Base-by-base conservation (phyloP, 2,329 filamentous ascomycete genomes). In the Xylaria sp. region DNA sequence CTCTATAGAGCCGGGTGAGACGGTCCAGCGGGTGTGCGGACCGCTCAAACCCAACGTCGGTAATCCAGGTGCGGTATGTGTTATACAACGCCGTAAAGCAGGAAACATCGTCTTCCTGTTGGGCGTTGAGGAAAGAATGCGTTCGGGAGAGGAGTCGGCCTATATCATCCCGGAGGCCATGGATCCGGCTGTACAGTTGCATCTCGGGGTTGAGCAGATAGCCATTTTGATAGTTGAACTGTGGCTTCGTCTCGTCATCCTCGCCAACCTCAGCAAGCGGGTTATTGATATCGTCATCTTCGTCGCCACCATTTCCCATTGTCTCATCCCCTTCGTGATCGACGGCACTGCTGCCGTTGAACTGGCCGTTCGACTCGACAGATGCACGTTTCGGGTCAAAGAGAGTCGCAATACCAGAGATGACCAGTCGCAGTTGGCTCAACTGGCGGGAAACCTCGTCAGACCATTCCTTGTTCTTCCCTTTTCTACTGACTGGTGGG, bases 391-490 rank as follows among this genome's bases (percentile, higher is more conserved):
- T 83, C 1, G 91, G 87, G 66, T 97, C 91, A 68, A 99, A 97
- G 9, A 99, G 79, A 1, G 90, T 87, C 7, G 93, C 92, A 53
- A 96, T 87, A 48, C 94, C 94, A 2, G 93, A 95, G 21, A 96
- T 85, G 41, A 96, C 85, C n/a, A 99, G 80, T 24, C 93, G 83
- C 13, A 99, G 79, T 47, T 97, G 87, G 11, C 93, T 90, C 52
- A 99, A 81, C 62, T 96, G 91, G 50, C 94, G 81, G 1, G 92
- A 93, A 22, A 97, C 88, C 70, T 99, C 95, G 70, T 99, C 94
- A 0, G 93, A 97, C 94, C 94, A 99, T 66, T 97, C 93, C 73
- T 97, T 99, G 63, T 96, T 95, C 70, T 93, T 96, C 37, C 94
- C 94, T 62, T 92, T 93, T 52, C 93, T 85, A 71, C 92, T 95